Conservation (phyloP, 345 rosid species). For the Limnanthes douglasii region DNA sequence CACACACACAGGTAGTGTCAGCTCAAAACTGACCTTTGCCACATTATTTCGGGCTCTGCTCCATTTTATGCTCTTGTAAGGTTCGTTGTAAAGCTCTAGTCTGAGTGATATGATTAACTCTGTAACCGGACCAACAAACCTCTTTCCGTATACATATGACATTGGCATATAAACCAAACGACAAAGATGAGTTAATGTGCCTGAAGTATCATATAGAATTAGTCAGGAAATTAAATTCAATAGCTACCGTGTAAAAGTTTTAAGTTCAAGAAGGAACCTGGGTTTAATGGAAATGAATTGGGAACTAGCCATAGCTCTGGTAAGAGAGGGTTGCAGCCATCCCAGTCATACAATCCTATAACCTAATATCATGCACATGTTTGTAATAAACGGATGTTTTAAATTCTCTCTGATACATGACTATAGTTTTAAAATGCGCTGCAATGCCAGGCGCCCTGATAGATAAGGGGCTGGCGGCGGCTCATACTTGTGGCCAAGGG, state of each 20-base stretch:
- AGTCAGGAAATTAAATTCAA: conserved; percentile 17
- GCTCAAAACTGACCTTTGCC: conserved; percentile 12
- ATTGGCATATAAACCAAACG: conserved; percentile 19
- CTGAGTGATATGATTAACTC: conserved; percentile 9
- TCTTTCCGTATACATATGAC: conserved; percentile 18
- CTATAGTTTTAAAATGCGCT: too few relatives aligned
- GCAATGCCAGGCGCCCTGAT: too few relatives aligned
- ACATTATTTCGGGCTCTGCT: conserved; percentile 13
- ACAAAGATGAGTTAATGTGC: conserved; percentile 15
- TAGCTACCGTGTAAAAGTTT: conserved; percentile 8
- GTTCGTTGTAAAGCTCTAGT: conserved; percentile 17
- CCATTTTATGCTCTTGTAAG: conserved; percentile 21
- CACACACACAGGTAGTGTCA: background rate
- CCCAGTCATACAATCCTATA: conserved; percentile 7
- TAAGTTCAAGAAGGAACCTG: background rate
- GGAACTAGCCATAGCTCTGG: conserved; percentile 1
- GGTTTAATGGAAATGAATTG: background rate
- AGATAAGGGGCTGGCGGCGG: too few relatives aligned
- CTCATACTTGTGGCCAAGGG: too few relatives aligned
- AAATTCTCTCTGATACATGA: too few relatives aligned
- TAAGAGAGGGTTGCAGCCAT: background rate
- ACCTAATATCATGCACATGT: too few relatives aligned
- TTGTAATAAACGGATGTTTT: too few relatives aligned
- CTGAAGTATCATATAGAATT: conserved; percentile 6
- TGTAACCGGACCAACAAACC: conserved; percentile 14